Evolutionary conservation across 805 yeast species (phyloP), one percentile per base, ranked within the genome.

Genomic region (Kodamaea neixiangensis): DNA sequence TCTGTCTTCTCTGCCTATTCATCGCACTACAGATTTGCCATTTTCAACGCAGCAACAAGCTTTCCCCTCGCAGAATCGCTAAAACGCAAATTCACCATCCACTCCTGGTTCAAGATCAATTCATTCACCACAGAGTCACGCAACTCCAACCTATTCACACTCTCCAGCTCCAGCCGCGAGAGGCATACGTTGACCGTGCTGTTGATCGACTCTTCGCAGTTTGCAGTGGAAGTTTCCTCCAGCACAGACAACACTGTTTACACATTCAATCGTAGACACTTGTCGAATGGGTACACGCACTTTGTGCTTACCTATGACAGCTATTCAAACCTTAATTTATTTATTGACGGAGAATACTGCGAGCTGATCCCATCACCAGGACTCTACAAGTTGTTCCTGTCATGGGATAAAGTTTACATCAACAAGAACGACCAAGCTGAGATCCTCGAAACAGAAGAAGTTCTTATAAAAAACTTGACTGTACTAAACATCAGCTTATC

Each of bases 301-400:
- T 61, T 75, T 19, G 68, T 62, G 7, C 58, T 74, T 33, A 73
- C 76, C 1, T 74, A 66, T 54, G 78, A 75, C 52, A 54, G 53
- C 10, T 65, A 62, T 53, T 58, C 63, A 21, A 73, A 72, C 51
- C 63, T 80, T 22, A 78, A 74, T 52, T 60, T 81, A 5, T 79
- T 61, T 57, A 62, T 82, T 11, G 76, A 82, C 55, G 84, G 85
- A 0, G 78, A 79, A 35, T 76, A 75, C 49, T 66, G 72, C 34
- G 77, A 75, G 51, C 69, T 72, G 13, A 71, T 72, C 14, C 77
- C 77, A 2, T 67, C 73, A 47, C 69, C 75, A 1, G 64, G 66
- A 5, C 51, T 67, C 2, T 56, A 61, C 37, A 68, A 68, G 41
- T 56, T 59, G 19, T 49, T 67, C 4, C 55, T 59, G 11, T 49